Base-by-base conservation (phyloP, 306 rosid genomes). In the Pueraria montana region DNA sequence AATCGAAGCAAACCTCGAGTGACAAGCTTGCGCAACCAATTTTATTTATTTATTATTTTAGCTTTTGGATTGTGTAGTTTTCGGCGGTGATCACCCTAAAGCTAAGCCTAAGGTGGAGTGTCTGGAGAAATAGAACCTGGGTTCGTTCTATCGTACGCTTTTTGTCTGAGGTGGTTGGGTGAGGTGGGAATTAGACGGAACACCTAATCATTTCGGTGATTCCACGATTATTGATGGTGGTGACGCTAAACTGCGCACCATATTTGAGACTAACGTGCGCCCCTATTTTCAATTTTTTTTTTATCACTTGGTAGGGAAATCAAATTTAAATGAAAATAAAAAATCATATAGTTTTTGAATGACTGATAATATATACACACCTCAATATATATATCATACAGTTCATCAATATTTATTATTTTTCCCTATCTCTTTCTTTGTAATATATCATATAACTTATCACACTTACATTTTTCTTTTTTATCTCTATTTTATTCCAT, bases 171-270 rank as follows among this genome's bases (percentile, higher is more conserved):
- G 6, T 34, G 38, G 38, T 34, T 34, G 38, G 75, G 36, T 46
- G 78, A 43, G 50, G 56, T 74, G 61, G 85, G 75, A 40, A 42
- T 74, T 34, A 20, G 67, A 66, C 65, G 49, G 48, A 74, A 65
- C 81, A 55, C 65, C 74, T 32, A 53, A 64, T 79, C 79, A 43
- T 58, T 74, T 27, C 43, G 72, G 11, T 74, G 52, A 10, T 80
- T 69, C 85, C 91, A 59, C 77, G 68, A 58, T 58, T 58, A 71
- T 59, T 68, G 73, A 59, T 76, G 68, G 55, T 8, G 79, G 78
- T n/a, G 21, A 27, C 56, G 82, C 77, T 67, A 64, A 66, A 32
- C 43, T 63, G 48, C 74, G 65, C 80, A 27, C n/a, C 9, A 26
- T 2, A 8, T 49, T 20, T 50, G 14, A 7, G 0, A 23, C 86